These are phyloP conservation scores for Penicillium palitans DNA, from an alignment of 2,329 filamentous ascomycete species.

Conservation along the genomic window DNA sequence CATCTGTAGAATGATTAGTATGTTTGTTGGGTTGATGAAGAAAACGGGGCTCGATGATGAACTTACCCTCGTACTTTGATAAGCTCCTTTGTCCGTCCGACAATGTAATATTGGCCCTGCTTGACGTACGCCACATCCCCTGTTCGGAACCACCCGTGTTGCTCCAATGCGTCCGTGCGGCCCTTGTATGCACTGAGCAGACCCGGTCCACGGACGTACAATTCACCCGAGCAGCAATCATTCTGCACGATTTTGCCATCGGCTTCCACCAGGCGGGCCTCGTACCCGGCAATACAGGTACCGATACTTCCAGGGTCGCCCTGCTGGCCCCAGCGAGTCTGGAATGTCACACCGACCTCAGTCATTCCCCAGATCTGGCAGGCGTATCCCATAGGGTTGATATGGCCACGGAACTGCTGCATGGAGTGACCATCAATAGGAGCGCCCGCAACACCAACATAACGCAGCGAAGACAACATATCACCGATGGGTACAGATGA, in stretches of 20 bases:
- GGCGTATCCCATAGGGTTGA: constrained; percentile 45
- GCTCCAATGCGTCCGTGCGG: constrained; percentile 37
- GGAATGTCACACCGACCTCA: constrained; percentile 51
- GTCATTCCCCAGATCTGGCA: constrained; percentile 58
- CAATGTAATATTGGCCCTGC: constrained; percentile 41
- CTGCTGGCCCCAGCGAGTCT: constrained; percentile 41
- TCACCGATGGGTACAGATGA: constrained; percentile 24
- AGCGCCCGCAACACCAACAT: constrained; percentile 52
- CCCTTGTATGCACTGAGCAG: constrained; percentile 42
- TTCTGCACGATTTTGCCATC: constrained; percentile 33
- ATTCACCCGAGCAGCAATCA: constrained; percentile 40
- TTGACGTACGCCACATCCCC: constrained; percentile 44
- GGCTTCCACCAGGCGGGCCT: constrained; percentile 38
- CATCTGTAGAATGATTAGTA: constrained; percentile 32
- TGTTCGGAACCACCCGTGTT: constrained; percentile 46
- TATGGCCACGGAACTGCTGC: constrained; percentile 42
- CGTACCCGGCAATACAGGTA: constrained; percentile 43
- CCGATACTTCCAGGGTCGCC: constrained; percentile 53
- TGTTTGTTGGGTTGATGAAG: background rate
- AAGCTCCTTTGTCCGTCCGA: constrained; percentile 46
- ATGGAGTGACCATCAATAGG: constrained; percentile 47
- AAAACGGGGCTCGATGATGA: background rate
- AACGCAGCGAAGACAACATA: constrained; percentile 45
- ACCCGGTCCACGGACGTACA: constrained; percentile 43
- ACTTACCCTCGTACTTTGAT: constrained; percentile 50